Evolutionary conservation across 441 rosid genomes (phyloP), one percentile per base, ranked within the genome.

Genomic region (Euphorbia celastroides): DNA sequence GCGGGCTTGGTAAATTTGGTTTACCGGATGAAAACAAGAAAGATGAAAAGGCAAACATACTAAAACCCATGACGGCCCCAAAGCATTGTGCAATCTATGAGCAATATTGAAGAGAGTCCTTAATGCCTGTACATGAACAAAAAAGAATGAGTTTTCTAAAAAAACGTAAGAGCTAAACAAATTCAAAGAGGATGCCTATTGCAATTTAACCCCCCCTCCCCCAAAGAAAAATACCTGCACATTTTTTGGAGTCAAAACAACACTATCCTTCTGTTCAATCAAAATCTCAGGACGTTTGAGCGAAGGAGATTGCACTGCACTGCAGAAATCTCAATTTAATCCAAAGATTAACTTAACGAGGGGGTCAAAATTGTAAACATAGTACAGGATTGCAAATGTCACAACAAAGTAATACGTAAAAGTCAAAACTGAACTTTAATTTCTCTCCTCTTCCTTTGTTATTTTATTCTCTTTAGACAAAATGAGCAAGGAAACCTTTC

Each of bases 21-120:
- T 42, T 63, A 23, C 31, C 63, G 71, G 20, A 42, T 61, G 72
- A 73, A 60, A 17, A 62, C 67, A 74, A 76, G 70, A 44, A 54
- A 55, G 32, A 32, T 27, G 46, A n/a, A 58, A 74, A 66, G 70
- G 31, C 51, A 69, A 44, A 81, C 97, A 76, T 86, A 92, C 98
- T 94, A 95, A 80, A 75, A 92, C 94, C 99, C 99, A 95, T 36
- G 99, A 95, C 20, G 98, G 97, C 50, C 99, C 99, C 80, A 95
- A 82, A 62, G 90, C 97, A 75, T 92, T 92, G 78, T 90, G 93
- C 75, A 95, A 77, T 70, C 99, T 81, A 83, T 90, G 98, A 74
- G 98, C 90, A 70, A 95, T 74, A 75, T 95, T 95, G 83, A 95
- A 95, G 76, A 95, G 98, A 66, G 99, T 95, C 80, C 99, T 81